Percentiles rank a stretch among this genome's conserved stretches.
These are phyloP conservation scores for Cyberlindnera nakhonratchasimensis DNA, from an alignment of 805 yeast species.

Conservation along the genomic window DNA sequence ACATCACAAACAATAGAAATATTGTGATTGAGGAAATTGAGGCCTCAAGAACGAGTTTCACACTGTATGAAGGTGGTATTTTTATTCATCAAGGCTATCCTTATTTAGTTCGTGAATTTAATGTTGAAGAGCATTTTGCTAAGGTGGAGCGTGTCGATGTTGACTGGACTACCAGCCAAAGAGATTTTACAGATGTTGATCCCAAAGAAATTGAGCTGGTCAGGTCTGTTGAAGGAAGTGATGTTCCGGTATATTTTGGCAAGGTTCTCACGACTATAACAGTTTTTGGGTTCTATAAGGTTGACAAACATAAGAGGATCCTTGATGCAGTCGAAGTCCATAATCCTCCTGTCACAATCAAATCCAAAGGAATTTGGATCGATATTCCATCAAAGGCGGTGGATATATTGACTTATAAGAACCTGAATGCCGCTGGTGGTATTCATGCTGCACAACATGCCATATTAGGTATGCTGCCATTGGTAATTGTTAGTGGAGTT, in stretches of 20 bases:
- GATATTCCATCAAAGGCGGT: slow-evolving; percentile 73
- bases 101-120: slow-evolving; percentile 80
- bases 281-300: slow-evolving; percentile 92
- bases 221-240: slow-evolving; percentile 47
- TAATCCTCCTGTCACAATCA: slow-evolving; percentile 71
- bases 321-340: slow-evolving; percentile 91
- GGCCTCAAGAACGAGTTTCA: slow-evolving; percentile 82
- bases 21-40: slow-evolving; percentile 85
- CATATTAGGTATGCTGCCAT: slow-evolving; percentile 72
- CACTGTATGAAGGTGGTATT: slow-evolving; percentile 89
- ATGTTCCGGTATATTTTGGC: slow-evolving; percentile 72
- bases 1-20: slow-evolving; percentile 73
- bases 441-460: slow-evolving; percentile 98
- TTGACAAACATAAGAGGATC: slow-evolving; percentile 72
- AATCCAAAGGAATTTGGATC: slow-evolving; percentile 87
- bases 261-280: slow-evolving; percentile 63
- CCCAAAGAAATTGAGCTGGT: slow-evolving; percentile 70
- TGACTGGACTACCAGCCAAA: slow-evolving; percentile 88
- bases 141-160: slow-evolving; percentile 86
- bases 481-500: slow-evolving; percentile 65
- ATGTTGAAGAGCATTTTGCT: slow-evolving; percentile 74
- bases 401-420: slow-evolving; percentile 51
- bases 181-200: slow-evolving; percentile 93
- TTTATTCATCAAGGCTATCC: slow-evolving; percentile 93
- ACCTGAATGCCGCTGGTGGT: slow-evolving; percentile 76